phyloP scores from a whole-genome alignment of 768 basidiomycete species.

The Auriscalpium microsporum region DNA sequence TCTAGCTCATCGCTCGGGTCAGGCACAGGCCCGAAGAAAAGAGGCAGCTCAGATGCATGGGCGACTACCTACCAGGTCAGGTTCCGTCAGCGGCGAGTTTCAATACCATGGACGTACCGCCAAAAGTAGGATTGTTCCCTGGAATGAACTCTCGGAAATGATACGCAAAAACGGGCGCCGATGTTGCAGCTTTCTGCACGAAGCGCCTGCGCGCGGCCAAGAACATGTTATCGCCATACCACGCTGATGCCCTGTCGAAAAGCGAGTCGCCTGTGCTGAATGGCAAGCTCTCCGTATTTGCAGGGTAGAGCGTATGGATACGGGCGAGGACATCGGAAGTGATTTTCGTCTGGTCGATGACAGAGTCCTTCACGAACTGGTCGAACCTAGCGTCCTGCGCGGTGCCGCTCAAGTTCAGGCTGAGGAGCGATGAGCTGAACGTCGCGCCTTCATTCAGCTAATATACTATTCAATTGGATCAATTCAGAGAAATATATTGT shows the following conservation, averaged over 20 bases:
- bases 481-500: slow-evolving; percentile 34
- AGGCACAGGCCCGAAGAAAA: slow-evolving; percentile 43
- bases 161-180: slow-evolving; percentile 45
- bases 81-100: neutral
- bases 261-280: slow-evolving; percentile 54
- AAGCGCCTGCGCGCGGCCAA: slow-evolving; percentile 42
- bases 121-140: slow-evolving; percentile 37
- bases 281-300: slow-evolving; percentile 36
- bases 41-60: slow-evolving; percentile 40
- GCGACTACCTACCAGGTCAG: slow-evolving; percentile 25
- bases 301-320: slow-evolving; percentile 36
- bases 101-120: slow-evolving; percentile 30
- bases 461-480: slow-evolving; percentile 29
- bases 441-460: slow-evolving; percentile 48
- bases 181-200: slow-evolving; percentile 37
- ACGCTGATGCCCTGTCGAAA: slow-evolving; percentile 47
- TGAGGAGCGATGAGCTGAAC: slow-evolving; percentile 32
- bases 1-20: slow-evolving; percentile 29
- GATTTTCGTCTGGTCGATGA: slow-evolving; percentile 46
- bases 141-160: slow-evolving; percentile 51
- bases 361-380: slow-evolving; percentile 36
- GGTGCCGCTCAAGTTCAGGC: slow-evolving; percentile 29
- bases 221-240: slow-evolving; percentile 55
- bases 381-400: slow-evolving; percentile 38
- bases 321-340: slow-evolving; percentile 32